Conservation (phyloP, 768 basidiomycete genomes). For the Lactifluus echinatus region DNA sequence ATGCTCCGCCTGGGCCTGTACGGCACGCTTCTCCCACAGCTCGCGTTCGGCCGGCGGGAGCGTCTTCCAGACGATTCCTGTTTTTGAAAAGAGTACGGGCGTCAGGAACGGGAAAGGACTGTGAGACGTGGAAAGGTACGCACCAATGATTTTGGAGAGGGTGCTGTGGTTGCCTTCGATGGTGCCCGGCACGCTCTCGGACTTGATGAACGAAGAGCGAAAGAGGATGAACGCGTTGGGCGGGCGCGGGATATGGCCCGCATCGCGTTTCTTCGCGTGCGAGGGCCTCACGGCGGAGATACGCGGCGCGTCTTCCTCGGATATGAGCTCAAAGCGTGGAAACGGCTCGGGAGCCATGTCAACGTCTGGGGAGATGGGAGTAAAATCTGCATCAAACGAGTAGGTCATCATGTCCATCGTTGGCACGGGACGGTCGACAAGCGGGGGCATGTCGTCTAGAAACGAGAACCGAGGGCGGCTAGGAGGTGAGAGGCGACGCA, state of each 20-base stretch:
- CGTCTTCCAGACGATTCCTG: slow-evolving; percentile 69
- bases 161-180: slow-evolving; percentile 77
- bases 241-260: slow-evolving; percentile 72
- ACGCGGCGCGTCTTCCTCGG: slow-evolving; percentile 17
- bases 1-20: slow-evolving; percentile 64
- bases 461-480: too few species aligned
- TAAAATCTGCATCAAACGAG: slow-evolving; percentile 57
- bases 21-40: slow-evolving; percentile 69
- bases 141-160: slow-evolving; percentile 76
- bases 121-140: slow-evolving; percentile 17
- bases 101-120: neutral
- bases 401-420: slow-evolving; percentile 42
- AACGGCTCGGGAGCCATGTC: slow-evolving; percentile 28
- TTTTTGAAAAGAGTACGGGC: neutral
- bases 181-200: slow-evolving; percentile 62
- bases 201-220: slow-evolving; percentile 67
- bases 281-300: slow-evolving; percentile 29
- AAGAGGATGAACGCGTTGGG: slow-evolving; percentile 85
- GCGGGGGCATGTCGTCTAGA: slow-evolving; percentile 31
- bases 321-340: slow-evolving; percentile 27
- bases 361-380: slow-evolving; percentile 34
- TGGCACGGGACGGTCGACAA: slow-evolving; percentile 44
- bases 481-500: neutral
- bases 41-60: slow-evolving; percentile 59
- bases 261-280: slow-evolving; percentile 57